These are phyloP conservation scores for Capsella rubella DNA, from an alignment of 441 rosid species.

Conservation along the genomic window DNA sequence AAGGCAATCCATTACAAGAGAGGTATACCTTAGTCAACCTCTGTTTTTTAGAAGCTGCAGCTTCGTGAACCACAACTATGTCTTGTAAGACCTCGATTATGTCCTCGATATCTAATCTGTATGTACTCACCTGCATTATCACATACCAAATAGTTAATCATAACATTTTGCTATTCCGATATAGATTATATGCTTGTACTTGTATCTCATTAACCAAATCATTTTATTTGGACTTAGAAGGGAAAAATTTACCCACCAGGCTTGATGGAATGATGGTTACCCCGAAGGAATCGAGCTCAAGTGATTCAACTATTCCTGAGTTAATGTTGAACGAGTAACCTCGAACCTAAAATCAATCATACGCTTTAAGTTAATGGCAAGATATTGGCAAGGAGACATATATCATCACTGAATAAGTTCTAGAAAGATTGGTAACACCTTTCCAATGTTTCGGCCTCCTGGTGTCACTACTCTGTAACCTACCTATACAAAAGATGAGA, in stretches of 20 bases:
- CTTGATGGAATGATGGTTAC: slow-evolving; percentile 87
- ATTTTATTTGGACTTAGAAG: not conserved
- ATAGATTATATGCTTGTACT: slow-evolving; percentile 9
- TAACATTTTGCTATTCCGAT: not conserved
- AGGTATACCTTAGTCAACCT: slow-evolving; percentile 78
- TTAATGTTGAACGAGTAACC: slow-evolving; percentile 84
- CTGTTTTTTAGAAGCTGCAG: slow-evolving; percentile 74
- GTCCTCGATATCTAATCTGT: slow-evolving; percentile 77
- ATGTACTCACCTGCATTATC: slow-evolving; percentile 74
- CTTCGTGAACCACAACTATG: slow-evolving; percentile 74
- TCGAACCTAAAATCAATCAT: slow-evolving; percentile 60
- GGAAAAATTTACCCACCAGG: slow-evolving; percentile 59
- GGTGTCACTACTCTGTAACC: slow-evolving; percentile 83
- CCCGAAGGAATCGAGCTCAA: slow-evolving; percentile 91
- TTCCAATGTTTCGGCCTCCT: slow-evolving; percentile 68
- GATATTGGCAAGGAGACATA: slow-evolving; percentile 11
- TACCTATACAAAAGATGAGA: slow-evolving; percentile 62
- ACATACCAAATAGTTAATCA: slow-evolving; percentile 9
- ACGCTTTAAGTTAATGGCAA: slow-evolving; percentile 24
- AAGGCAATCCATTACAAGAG: slow-evolving; percentile 17
- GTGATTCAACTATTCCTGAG: slow-evolving; percentile 80
- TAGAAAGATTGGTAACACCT: slow-evolving; percentile 51
- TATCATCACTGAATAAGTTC: slow-evolving; percentile 18
- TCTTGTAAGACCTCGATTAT: slow-evolving; percentile 76
- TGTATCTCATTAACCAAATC: not conserved